Evolutionary conservation across 2,329 filamentous ascomycete species (phyloP), one percentile per base, ranked within the genome.

Genomic region (Ambrosiella cleistominuta): DNA sequence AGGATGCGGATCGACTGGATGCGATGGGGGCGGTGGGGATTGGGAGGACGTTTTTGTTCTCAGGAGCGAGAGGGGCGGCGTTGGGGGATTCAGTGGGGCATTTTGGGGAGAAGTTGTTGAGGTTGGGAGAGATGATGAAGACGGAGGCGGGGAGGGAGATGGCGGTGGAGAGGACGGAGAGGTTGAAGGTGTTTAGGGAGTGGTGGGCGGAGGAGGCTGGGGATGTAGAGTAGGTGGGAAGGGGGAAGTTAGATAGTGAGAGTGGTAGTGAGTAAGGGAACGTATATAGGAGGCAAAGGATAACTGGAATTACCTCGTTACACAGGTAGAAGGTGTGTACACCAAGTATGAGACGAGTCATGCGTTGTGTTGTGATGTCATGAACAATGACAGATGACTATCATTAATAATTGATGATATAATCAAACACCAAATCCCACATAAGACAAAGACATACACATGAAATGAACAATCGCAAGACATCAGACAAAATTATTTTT

Each of bases 1-100:
- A 96, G 70, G 91, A 96, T 69, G 90, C 90, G 3, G 91, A 96
- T 71, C 77, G 90, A 6, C 74, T 97, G n/a, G 91, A 97, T 70
- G 86, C 89, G 3, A 82, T 96, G 54, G 91, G 90, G 0, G 88
- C 86, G 0, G 79, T 96, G 37, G 91, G 91, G 0, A 83, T 95
- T 59, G 90, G 80, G 1, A 74, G 91, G 49, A 80, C 66, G 6
- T 72, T 72, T 63, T 66, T 70, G 3, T 96, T 82, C 67, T 81
- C 85, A 0, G 89, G 84, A 0, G 83, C 82, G 9, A 80, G 77
- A 68, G 68, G 69, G 3, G 71, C 73, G 27, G 76, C 74, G 49
- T 71, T 94, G 74, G 75, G 75, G 44, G 78, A 80, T 52, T 80
- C 82, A 5, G 79, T 94, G 61, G 74, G 78, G 53, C 88, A 94